Percentiles rank a stretch among this genome's conserved stretches.
phyloP scores from a whole-genome alignment of 2,329 filamentous ascomycete species.

The Ascochyta koolunga region DNA sequence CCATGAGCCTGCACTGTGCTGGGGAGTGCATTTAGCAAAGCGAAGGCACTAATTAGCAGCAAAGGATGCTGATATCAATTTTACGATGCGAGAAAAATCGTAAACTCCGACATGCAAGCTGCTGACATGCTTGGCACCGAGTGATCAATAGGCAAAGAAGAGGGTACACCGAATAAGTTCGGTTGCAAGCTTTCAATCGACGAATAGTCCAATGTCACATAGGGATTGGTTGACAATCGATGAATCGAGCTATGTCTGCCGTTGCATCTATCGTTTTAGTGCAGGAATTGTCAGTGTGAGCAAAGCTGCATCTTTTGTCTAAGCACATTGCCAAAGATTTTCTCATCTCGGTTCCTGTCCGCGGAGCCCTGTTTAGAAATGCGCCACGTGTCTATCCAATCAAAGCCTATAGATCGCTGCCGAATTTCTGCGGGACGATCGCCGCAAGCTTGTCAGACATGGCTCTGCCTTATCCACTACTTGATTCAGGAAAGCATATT shows the following conservation, averaged over 20 bases:
- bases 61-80: background rate
- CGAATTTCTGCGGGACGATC: constrained; percentile 13
- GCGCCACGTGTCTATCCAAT: background rate
- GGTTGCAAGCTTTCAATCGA: too few relatives aligned
- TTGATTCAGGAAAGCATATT: constrained; percentile 16
- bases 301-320: background rate
- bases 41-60: background rate
- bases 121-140: constrained; percentile 10
- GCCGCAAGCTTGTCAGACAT: constrained; percentile 12
- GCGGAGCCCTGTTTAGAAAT: constrained; percentile 15
- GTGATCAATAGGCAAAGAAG: background rate
- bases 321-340: background rate
- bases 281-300: background rate
- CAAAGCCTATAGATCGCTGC: background rate
- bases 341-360: background rate
- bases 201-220: too few relatives aligned
- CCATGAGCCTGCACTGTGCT: background rate
- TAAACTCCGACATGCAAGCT: constrained; percentile 10
- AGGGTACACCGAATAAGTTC: too few relatives aligned
- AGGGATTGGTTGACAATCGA: too few relatives aligned
- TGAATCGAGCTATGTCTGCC: too few relatives aligned
- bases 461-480: constrained; percentile 5
- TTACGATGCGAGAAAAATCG: background rate
- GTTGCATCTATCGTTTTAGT: too few relatives aligned
- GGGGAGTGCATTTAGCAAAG: background rate